Base-by-base conservation (phyloP, 805 yeast genomes). In the Hanseniaspora lachancei region DNA sequence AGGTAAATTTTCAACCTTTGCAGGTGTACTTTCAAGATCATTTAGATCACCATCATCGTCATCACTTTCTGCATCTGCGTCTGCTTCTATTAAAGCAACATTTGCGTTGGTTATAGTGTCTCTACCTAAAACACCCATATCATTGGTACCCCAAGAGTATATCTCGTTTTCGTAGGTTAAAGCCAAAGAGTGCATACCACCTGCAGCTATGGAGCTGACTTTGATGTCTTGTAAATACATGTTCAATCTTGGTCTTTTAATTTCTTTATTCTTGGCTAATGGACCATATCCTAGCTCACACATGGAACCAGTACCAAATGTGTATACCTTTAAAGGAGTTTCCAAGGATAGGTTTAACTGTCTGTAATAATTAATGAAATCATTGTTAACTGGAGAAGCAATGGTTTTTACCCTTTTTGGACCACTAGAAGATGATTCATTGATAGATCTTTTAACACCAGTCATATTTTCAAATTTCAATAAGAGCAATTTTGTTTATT, bases 141-240 rank as follows among this genome's bases (percentile, higher is more conserved):
- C 99, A 62, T 93, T 93, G 47, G 86, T 85, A 57, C 99, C 99
- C 99, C 99, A 93, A 3, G 96, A 85, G 96, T 97, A 93, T n/a
- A 93, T 69, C 57, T 78, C 74, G 61, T 88, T 88, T 18, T 79
- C 72, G 41, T 78, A 68, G 65, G 89, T 97, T 52, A 91, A 70
- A 0, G 91, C 97, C 47, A 93, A 66, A 0, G 85, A 79, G 66
- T 93, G 99, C 84, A 93, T 91, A 52, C 98, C 99, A 51, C 99
- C 99, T 27, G 81, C 95, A 0, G 95, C 88, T 63, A 93, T 74
- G 60, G 87, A 91, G 29, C 89, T 93, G 55, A 93, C 80, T 3
- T 32, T 40, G 18, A 50, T 18, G 16, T 47, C 43, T 50, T 49
- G 44, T 59, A 93, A 73, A 58, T 74, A 80, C 2, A 96, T 89